A percentile compares a stretch with the other conserved stretches of the same genome.
Evolutionary conservation across 768 basidiomycete genomes (phyloP).

Genomic region (Hericium alpestre): DNA sequence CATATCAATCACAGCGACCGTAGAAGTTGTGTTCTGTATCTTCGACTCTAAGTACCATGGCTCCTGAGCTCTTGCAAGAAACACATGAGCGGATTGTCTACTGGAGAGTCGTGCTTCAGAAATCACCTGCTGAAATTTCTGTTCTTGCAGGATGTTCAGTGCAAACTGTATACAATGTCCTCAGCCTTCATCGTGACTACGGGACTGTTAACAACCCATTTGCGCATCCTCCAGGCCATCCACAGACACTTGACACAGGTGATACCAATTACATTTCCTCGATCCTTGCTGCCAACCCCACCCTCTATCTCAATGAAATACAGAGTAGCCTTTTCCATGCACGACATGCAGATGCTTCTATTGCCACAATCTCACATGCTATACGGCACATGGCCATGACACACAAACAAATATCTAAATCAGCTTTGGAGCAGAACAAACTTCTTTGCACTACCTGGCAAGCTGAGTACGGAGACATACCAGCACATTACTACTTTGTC

Average conservation of each 20-base stretch:
- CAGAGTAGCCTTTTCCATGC: slow-evolving; percentile 16
- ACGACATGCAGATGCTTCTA: slow-evolving; percentile 17
- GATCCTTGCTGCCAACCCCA: slow-evolving; percentile 17
- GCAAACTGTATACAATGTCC: slow-evolving; percentile 12
- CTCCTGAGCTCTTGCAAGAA: no score
- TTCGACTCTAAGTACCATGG: no score
- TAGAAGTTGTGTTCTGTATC: no score
- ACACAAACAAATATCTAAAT: slow-evolving; percentile 17
- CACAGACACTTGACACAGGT: slow-evolving; percentile 9
- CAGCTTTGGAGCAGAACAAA: slow-evolving; percentile 22
- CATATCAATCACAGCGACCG: not conserved
- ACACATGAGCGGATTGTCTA: not conserved
- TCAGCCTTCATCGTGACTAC: slow-evolving; percentile 10
- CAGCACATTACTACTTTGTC: slow-evolving; percentile 1
- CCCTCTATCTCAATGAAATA: slow-evolving; percentile 25
- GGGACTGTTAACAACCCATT: slow-evolving; percentile 12
- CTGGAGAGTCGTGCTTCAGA: not conserved
- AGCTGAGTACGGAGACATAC: slow-evolving; percentile 15
- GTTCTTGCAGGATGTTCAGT: not conserved
- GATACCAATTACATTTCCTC: slow-evolving; percentile 17
- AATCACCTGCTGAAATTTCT: not conserved
- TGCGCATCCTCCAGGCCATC: slow-evolving; percentile 11
- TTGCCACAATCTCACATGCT: slow-evolving; percentile 20
- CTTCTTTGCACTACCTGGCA: slow-evolving; percentile 16
- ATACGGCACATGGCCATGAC: slow-evolving; percentile 15